Evolutionary conservation across 2,329 filamentous ascomycete genomes (phyloP), one percentile per base, ranked within the genome.

Genomic region (Penicillium aurantiogriseum): DNA sequence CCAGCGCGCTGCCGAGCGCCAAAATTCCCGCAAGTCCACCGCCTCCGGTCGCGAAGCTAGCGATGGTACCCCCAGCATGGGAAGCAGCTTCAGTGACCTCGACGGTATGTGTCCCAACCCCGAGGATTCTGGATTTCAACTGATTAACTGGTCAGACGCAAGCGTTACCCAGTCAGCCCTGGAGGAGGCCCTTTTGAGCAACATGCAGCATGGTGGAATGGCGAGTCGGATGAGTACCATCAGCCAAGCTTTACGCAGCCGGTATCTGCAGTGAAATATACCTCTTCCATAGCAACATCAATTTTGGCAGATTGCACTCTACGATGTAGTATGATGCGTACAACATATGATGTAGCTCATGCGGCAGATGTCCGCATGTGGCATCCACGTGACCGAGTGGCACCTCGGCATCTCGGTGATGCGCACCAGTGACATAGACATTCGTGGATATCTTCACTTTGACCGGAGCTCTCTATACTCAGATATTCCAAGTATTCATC

Each of bases 131-230:
- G 42, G 21, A 23, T 54, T 19, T 27, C 7, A 31, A 25, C 44
- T 56, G 29, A 48, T 50, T 19, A 15, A 33, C 9, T 17, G 4
- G 39, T n/a, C 21, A 83, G 84, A 85, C 74, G 80, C 84, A 8
- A 85, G 84, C 59, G 82, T 88, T 23, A 87, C 85, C 51, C 84
- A 87, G 66, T 86, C 83, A 15, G 85, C 85, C 3, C 74, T 88
- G 27, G 85, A 88, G 65, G 85, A 88, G 63, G 85, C 85, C 6
- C 72, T 87, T 42, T 71, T 87, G 62, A 86, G 83, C 64, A 84
- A 86, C 54, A 85, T 88, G 77, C 82, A 85, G 53, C 80, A 84
- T 51, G 77, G 76, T 17, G 76, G 76, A 7, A 76, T 80, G 69
- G 77, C 77, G 10, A 80, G 79, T 59, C 71, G 78, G 43, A 80